Evolutionary conservation across 106 monocot species (phyloP).

Genomic region (Narthecium ossifragum): DNA sequence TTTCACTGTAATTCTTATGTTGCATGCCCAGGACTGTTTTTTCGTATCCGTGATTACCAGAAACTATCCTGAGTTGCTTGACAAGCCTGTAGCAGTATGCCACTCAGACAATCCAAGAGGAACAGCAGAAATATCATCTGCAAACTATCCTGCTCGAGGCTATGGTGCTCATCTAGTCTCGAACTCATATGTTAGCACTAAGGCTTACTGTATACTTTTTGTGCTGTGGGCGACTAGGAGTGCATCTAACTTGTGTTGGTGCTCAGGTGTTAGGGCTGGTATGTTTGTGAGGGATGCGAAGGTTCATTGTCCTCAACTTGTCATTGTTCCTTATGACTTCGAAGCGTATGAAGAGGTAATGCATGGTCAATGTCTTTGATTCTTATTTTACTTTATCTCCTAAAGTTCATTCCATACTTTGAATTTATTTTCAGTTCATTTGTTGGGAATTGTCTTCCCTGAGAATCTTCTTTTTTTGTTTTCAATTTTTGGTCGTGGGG

Average conservation of each 20-base stretch:
- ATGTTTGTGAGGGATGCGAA: conserved; percentile 99
- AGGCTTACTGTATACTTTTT: too few relatives aligned
- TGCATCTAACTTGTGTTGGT: background rate
- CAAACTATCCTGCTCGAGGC: conserved; percentile 84
- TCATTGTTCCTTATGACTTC: conserved; percentile 90
- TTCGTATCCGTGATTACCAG: conserved; percentile 86
- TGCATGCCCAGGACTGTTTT: conserved; percentile 75
- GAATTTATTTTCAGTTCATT: background rate
- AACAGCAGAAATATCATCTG: conserved; percentile 98
- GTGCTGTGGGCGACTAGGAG: too few relatives aligned
- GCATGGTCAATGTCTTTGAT: background rate
- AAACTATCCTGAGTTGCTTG: conserved; percentile 59
- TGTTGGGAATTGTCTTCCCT: background rate
- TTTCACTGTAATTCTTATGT: too few relatives aligned
- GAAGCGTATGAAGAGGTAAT: conserved; percentile 82
- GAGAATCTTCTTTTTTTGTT: too few relatives aligned
- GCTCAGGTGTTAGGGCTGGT: conserved; percentile 74
- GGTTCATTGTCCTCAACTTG: conserved; percentile 67
- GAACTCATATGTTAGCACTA: too few relatives aligned
- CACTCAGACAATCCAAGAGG: conserved; percentile 95
- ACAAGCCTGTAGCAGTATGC: conserved; percentile 92
- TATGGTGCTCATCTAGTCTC: conserved; percentile 49
- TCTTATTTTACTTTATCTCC: conserved; percentile 1
- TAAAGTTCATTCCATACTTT: background rate
- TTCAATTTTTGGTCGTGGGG: too few relatives aligned